Evolutionary conservation across 2,329 filamentous ascomycete species (phyloP).

Genomic region (Aureobasidium pullulans): DNA sequence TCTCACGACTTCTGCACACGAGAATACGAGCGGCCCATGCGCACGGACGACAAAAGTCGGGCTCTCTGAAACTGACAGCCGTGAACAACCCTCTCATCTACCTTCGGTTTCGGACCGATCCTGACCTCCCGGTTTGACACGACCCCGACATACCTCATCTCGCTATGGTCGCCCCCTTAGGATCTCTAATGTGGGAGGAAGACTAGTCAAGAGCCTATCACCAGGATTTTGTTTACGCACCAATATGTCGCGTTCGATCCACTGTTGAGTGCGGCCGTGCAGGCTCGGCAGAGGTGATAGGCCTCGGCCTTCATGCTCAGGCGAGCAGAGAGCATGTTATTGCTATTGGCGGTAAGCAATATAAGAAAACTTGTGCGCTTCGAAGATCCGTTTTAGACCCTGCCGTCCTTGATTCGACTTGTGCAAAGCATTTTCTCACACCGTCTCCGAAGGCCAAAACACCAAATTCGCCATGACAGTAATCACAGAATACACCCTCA

Average conservation of each 20-base stretch:
- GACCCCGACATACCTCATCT: not conserved
- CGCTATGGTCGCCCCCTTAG: not conserved
- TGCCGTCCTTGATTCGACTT: not conserved
- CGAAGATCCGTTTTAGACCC: not conserved
- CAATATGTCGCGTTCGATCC: not conserved
- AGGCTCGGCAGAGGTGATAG: not conserved
- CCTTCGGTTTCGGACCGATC: constrained; percentile 5
- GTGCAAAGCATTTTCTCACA: not conserved
- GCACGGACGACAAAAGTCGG: no score
- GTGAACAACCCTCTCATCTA: not conserved
- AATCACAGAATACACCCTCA: constrained; percentile 56
- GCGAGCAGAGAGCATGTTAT: not conserved
- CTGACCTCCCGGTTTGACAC: not conserved
- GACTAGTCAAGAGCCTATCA: constrained; percentile 2
- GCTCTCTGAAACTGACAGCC: not conserved
- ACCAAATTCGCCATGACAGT: not conserved
- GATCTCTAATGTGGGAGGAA: not conserved
- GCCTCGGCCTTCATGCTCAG: not conserved
- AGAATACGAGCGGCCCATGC: not conserved
- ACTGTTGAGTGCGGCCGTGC: not conserved
- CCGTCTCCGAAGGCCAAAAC: no score
- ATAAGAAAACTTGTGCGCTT: not conserved
- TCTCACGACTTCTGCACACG: not conserved
- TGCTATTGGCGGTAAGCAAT: not conserved
- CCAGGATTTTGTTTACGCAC: not conserved